A percentile compares a stretch with the other conserved stretches of the same genome.
Evolutionary conservation across 2,329 filamentous ascomycete genomes (phyloP).

Genomic region (Paecilomyces variotii): DNA sequence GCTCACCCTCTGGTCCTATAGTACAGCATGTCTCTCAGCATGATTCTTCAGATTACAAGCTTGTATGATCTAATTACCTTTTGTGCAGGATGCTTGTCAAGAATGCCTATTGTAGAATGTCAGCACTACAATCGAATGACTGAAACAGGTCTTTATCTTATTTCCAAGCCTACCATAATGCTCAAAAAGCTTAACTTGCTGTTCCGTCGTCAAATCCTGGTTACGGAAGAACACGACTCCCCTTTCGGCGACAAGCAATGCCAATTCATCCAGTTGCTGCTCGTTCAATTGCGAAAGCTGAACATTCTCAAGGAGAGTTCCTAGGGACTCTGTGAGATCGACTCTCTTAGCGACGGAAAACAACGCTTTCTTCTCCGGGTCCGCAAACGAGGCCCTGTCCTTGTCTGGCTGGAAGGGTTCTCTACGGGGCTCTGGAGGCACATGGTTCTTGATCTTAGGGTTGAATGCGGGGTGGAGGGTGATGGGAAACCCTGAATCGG

Average conservation of each 20-base stretch:
- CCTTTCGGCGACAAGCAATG: conserved; percentile 39
- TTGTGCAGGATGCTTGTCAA: conserved; percentile 41
- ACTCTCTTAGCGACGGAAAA: conserved; percentile 19
- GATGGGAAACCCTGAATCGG: conserved; percentile 42
- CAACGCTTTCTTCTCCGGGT: conserved; percentile 35
- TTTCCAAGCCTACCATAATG: conserved; percentile 32
- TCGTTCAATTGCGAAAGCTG: conserved; percentile 40
- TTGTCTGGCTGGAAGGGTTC: conserved; percentile 16
- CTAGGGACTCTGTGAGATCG: conserved; percentile 31
- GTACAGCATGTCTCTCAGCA: neutral
- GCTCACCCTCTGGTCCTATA: conserved; percentile 15
- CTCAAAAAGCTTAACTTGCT: conserved; percentile 36
- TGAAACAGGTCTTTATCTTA: neutral
- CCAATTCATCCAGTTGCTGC: conserved; percentile 44
- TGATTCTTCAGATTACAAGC: neutral
- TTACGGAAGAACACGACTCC: conserved; percentile 40
- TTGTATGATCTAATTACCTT: conserved; percentile 7
- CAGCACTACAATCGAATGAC: neutral
- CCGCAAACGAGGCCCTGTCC: conserved; percentile 27
- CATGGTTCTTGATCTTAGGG: conserved; percentile 35
- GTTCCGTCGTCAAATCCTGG: conserved; percentile 34
- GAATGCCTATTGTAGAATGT: conserved; percentile 9
- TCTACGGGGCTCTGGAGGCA: conserved; percentile 33
- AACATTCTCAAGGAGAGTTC: conserved; percentile 28
- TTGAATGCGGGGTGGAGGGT: conserved; percentile 43